A percentile compares a stretch with the other conserved stretches of the same genome.
phyloP scores from a whole-genome alignment of 2,329 filamentous ascomycete genomes.

The Xylariaceae sp. region DNA sequence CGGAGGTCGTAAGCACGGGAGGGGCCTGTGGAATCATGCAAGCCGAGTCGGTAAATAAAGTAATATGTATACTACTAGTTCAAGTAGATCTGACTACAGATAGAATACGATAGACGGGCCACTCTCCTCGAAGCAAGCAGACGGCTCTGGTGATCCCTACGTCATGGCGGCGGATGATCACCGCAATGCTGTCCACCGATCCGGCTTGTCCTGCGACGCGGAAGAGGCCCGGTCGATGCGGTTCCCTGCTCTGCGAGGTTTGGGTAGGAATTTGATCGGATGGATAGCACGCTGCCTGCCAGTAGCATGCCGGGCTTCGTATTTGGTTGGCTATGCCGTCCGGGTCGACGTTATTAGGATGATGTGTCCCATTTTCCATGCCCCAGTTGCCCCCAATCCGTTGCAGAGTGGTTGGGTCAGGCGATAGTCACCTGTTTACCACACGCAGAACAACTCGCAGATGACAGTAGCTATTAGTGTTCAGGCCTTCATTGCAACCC shows the following conservation, averaged over 20 bases:
- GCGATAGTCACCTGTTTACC: constrained; percentile 2
- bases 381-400: constrained; percentile 6
- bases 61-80: too few species aligned
- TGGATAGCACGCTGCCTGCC: not conserved
- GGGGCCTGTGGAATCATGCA: constrained; percentile 1
- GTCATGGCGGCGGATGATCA: constrained; percentile 11
- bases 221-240: not conserved
- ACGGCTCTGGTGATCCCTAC: constrained; percentile 3
- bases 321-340: not conserved
- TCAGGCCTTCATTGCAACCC: constrained; percentile 12
- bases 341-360: not conserved
- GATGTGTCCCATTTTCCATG: not conserved
- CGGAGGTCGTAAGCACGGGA: not conserved
- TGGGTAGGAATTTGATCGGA: not conserved
- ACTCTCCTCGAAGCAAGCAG: constrained; percentile 11
- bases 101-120: not conserved
- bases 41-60: not conserved
- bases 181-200: not conserved
- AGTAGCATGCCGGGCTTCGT: not conserved
- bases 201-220: not conserved
- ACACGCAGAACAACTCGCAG: not conserved
- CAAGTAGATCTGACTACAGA: not conserved
- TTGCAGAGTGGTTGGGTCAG: not conserved
- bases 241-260: not conserved
- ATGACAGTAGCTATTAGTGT: not conserved